Evolutionary conservation across 371 early-diverging fungal species (phyloP).

Genomic region (Mucor mucedo): DNA sequence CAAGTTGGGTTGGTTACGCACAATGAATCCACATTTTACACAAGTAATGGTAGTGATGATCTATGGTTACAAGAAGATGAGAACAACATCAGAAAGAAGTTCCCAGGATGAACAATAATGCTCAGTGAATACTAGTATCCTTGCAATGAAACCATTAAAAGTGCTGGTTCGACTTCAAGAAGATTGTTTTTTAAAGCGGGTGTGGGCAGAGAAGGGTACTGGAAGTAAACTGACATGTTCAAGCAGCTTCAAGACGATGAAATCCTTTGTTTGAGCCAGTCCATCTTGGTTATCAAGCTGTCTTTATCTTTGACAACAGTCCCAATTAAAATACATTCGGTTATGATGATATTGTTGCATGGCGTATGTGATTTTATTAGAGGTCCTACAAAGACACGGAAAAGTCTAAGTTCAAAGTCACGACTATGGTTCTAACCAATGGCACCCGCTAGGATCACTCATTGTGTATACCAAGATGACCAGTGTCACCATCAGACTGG

Average conservation of each 20-base stretch:
- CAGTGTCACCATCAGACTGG: neutral
- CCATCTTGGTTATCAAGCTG: neutral
- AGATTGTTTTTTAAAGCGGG: neutral
- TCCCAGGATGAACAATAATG: no score
- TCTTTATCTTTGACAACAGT: neutral
- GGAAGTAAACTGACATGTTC: neutral
- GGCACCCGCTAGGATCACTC: neutral
- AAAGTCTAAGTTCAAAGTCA: conserved; percentile 2
- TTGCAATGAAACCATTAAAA: no score
- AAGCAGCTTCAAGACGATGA: neutral
- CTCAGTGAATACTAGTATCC: no score
- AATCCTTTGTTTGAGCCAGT: neutral
- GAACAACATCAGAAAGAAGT: no score
- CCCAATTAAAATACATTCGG: neutral
- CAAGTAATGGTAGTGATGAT: no score
- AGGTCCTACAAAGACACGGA: no score
- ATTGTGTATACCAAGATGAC: neutral
- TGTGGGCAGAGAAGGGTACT: neutral
- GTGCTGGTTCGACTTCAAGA: no score
- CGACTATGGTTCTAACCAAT: neutral
- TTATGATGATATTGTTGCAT: neutral
- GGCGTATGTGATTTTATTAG: no score
- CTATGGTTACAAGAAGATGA: no score
- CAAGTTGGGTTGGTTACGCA: no score
- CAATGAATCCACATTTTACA: no score